These are phyloP conservation scores for Hericium coralloides DNA, from an alignment of 768 basidiomycete species.

Conservation along the genomic window DNA sequence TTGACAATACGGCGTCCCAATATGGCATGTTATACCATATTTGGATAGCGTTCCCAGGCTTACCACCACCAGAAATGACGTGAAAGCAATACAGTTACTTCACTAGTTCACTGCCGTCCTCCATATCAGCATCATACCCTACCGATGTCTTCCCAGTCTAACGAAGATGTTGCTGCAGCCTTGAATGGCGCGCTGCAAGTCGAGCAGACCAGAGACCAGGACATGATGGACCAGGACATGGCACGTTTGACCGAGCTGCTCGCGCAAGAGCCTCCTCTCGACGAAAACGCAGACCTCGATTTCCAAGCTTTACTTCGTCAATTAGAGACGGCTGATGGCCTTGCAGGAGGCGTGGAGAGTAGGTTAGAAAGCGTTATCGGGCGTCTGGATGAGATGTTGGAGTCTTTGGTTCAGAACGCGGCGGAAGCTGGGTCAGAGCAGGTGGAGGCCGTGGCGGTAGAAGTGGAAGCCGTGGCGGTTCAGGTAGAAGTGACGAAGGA, in stretches of 20 bases:
- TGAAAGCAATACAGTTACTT: too few relatives aligned
- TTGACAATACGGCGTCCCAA: not conserved
- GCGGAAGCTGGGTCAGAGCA: constrained; percentile 16
- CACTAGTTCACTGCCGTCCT: too few relatives aligned
- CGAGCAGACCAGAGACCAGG: constrained; percentile 21
- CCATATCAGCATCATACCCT: not conserved
- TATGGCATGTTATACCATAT: not conserved
- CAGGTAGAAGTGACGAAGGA: too few relatives aligned
- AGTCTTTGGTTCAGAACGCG: constrained; percentile 22
- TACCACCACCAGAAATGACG: too few relatives aligned
- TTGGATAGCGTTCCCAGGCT: not conserved
- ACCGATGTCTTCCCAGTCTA: not conserved
- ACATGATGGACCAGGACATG: constrained; percentile 26
- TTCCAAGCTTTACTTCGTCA: constrained; percentile 44
- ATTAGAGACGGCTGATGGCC: constrained; percentile 46
- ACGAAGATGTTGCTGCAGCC: not conserved
- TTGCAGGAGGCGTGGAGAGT: constrained; percentile 54
- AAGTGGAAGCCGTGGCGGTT: not conserved
- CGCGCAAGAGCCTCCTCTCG: not conserved
- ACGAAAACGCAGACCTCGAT: constrained; percentile 30
- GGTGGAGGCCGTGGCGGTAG: constrained; percentile 4
- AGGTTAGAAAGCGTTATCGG: constrained; percentile 53
- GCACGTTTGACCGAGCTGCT: constrained; percentile 22
- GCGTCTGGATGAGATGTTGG: constrained; percentile 47
- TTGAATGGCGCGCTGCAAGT: not conserved